These are phyloP conservation scores for Prunus persica DNA, from an alignment of 306 rosid genomes.

Conservation along the genomic window DNA sequence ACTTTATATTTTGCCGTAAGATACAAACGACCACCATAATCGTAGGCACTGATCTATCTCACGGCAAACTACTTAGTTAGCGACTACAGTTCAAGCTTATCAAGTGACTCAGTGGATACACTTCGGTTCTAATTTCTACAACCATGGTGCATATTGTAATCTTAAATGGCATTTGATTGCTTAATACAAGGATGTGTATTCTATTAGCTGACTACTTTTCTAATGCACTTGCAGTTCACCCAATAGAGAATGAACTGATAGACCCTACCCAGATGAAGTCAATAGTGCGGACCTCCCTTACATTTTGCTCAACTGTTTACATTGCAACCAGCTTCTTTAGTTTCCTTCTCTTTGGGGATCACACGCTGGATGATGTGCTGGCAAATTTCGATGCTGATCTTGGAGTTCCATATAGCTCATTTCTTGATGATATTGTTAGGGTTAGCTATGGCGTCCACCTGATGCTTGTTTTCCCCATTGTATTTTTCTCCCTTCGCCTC, in stretches of 20 bases:
- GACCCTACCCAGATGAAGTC: constrained; percentile 56
- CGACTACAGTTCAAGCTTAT: not conserved
- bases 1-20: not conserved
- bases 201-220: not conserved
- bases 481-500: constrained; percentile 72
- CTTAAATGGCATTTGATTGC: not conserved
- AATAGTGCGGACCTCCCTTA: constrained; percentile 46
- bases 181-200: not conserved
- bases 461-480: constrained; percentile 75
- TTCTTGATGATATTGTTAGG: constrained; percentile 65
- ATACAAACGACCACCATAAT: not conserved
- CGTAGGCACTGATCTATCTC: not conserved
- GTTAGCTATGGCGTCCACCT: constrained; percentile 76
- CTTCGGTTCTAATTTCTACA: not conserved
- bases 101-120: not conserved
- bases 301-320: constrained; percentile 52
- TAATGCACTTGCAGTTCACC: constrained; percentile 50
- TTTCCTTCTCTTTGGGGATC: constrained; percentile 65
- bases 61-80: not conserved
- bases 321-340: constrained; percentile 60
- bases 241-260: constrained; percentile 56
- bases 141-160: not conserved
- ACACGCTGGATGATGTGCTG: constrained; percentile 62
- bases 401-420: constrained; percentile 56
- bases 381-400: constrained; percentile 79